These are phyloP conservation scores for Poronia punctata DNA, from an alignment of 495 filamentous ascomycete species.

Conservation along the genomic window DNA sequence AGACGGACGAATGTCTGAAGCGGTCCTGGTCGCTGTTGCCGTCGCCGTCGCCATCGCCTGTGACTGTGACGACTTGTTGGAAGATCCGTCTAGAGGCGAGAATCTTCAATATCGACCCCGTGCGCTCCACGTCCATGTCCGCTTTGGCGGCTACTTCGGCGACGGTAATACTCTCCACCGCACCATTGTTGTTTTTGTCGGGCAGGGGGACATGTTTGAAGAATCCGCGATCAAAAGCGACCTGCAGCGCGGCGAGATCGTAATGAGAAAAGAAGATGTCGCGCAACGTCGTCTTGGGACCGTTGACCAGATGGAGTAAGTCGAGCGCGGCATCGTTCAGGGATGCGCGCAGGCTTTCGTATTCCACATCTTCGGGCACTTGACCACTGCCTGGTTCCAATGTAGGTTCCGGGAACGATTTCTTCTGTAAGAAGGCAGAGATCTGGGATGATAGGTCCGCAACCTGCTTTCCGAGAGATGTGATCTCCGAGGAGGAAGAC, in stretches of 20 bases:
- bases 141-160: conserved; percentile 17
- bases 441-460: conserved; percentile 1
- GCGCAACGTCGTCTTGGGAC: conserved; percentile 11
- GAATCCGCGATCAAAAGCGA: conserved; percentile 22
- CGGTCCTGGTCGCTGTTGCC: neutral
- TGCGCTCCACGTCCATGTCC: conserved; percentile 18
- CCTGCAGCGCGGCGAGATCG: conserved; percentile 24
- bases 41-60: no score
- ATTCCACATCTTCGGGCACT: conserved; percentile 3
- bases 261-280: conserved; percentile 10
- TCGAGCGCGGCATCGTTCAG: conserved; percentile 11
- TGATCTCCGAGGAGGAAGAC: neutral
- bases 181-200: neutral
- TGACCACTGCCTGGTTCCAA: neutral
- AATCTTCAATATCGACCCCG: conserved; percentile 12
- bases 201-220: conserved; percentile 14
- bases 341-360: conserved; percentile 1
- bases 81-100: conserved; percentile 21
- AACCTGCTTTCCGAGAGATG: conserved; percentile 1
- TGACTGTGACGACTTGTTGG: conserved; percentile 14
- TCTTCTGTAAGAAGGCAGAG: neutral
- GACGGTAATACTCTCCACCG: conserved; percentile 1
- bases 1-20: conserved; percentile 3
- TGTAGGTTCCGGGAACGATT: neutral
- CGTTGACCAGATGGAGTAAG: conserved; percentile 20